Percentiles rank a stretch among this genome's conserved stretches.
Conservation (phyloP, 805 yeast species). For the Wickerhamiella australiensis region DNA sequence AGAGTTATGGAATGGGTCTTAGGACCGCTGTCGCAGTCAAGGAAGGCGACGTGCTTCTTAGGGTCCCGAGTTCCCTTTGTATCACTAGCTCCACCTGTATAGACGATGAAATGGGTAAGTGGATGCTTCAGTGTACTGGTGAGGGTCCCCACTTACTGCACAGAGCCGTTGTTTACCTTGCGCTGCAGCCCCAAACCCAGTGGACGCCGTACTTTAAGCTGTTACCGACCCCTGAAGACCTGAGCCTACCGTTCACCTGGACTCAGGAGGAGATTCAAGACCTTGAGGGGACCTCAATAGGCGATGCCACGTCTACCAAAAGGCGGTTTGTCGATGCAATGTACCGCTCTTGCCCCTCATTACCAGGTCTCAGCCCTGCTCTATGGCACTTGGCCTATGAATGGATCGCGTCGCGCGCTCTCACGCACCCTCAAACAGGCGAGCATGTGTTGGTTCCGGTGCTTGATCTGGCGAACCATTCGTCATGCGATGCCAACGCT, state of each 20-base stretch:
- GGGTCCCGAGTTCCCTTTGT: constrained; percentile 15
- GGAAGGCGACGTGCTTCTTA: constrained; percentile 3
- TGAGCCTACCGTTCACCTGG: constrained; percentile 26
- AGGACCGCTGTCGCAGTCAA: neutral
- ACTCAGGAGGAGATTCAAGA: constrained; percentile 21
- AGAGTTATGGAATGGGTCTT: constrained; percentile 13
- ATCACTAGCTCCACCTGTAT: constrained; percentile 15
- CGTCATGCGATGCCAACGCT: constrained; percentile 23
- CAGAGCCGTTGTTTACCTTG: constrained; percentile 17
- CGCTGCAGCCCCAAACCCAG: constrained; percentile 8
- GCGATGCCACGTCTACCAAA: constrained; percentile 23
- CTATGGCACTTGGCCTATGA: constrained; percentile 28
- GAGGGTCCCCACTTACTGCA: constrained; percentile 15
- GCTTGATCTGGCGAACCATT: constrained; percentile 43
- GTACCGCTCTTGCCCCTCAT: neutral
- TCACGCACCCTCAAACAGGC: constrained; percentile 23
- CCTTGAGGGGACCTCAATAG: constrained; percentile 21
- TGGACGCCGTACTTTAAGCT: constrained; percentile 21
- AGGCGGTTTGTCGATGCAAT: constrained; percentile 18
- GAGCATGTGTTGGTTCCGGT: constrained; percentile 36
- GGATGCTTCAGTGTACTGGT: constrained; percentile 13
- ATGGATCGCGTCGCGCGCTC: constrained; percentile 29
- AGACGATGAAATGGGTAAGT: constrained; percentile 13
- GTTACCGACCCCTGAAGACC: constrained; percentile 23
- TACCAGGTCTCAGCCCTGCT: constrained; percentile 1